These are phyloP conservation scores for Podila verticillata DNA, from an alignment of 192 early-diverging fungal species.

Conservation along the genomic window DNA sequence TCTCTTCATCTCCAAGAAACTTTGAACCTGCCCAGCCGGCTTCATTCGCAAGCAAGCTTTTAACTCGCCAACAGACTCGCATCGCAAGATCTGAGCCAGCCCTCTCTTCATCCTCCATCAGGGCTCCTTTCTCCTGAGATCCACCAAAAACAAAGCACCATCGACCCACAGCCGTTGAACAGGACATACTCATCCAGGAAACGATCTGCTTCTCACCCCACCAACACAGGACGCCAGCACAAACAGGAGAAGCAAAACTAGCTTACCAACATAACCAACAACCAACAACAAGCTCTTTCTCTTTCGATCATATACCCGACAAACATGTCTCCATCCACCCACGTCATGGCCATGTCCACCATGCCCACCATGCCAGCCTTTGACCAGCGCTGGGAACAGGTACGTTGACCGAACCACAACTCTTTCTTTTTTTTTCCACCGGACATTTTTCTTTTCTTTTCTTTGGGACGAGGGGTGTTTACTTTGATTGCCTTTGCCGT, in stretches of 20 bases:
- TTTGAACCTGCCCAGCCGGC: no score
- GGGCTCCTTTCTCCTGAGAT: not conserved
- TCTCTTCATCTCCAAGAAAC: no score
- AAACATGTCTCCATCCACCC: conserved; percentile 27
- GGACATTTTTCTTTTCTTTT: no score
- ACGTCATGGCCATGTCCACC: conserved; percentile 24
- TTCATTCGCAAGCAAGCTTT: no score
- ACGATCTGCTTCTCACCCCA: no score
- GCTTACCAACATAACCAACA: conserved; percentile 10
- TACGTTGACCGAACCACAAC: conserved; percentile 3
- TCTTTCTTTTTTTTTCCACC: no score
- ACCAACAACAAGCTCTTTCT: not conserved
- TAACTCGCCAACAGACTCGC: not conserved
- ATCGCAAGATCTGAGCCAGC: conserved; percentile 1
- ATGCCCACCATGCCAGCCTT: conserved; percentile 24
- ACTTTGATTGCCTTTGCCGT: no score
- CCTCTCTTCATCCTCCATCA: not conserved
- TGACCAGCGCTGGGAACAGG: conserved; percentile 34
- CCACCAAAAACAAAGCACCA: conserved; percentile 1
- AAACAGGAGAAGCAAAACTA: not conserved
- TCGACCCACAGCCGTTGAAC: not conserved
- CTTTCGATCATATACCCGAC: not conserved
- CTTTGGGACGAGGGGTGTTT: no score
- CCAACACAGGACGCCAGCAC: conserved; percentile 5
- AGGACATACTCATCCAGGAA: not conserved